Base-by-base conservation (phyloP, 768 basidiomycete species). In the Lentinus tigrinus region DNA sequence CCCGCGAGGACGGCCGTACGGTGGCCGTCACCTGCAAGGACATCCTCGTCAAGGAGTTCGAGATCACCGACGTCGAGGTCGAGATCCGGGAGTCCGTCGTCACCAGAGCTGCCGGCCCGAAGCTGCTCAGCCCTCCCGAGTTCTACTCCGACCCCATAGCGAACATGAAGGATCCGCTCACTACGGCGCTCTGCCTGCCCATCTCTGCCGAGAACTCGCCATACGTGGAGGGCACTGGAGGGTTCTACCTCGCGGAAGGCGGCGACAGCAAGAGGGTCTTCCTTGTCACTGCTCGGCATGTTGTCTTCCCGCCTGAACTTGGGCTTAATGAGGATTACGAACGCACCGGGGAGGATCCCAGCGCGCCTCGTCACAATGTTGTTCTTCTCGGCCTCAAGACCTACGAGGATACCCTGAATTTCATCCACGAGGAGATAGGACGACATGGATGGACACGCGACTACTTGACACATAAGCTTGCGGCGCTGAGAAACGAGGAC, bases 181-280 rank as follows among this genome's bases (percentile, higher is more conserved):
- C 38, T 37, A 23, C 51, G 31, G 28, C 58, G 70, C 47, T 16
- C n/a, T 4, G 74, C 63, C 55, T 56, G 31, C 34, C 6, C 46
- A 40, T 56, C 47, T 16, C 27, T 43, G 14, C 16, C 21, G 56
- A 47, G n/a, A 26, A 39, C 27, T 49, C 14, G 38, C 58, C 58
- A 13, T 4, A 51, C 38, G 47, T 39, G 24, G 13, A 60, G 53
- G 54, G 58, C 28, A 60, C 54, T n/a, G 28, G 23, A 27, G 47
- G 52, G 31, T 26, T 60, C 11, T 60, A 39, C 48, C 34, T 60
- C 47, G 40, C 43, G 21, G 51, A 58, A 27, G 50, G 50, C 42
- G 40, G 47, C 11, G 27, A 10, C 11, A 49, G 47, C 58, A 26
- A 60, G 36, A 50, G 44, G 46, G 14, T 60, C 52, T 37, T 49